Conservation (phyloP, 768 basidiomycete genomes). For the Russula ochroleuca region DNA sequence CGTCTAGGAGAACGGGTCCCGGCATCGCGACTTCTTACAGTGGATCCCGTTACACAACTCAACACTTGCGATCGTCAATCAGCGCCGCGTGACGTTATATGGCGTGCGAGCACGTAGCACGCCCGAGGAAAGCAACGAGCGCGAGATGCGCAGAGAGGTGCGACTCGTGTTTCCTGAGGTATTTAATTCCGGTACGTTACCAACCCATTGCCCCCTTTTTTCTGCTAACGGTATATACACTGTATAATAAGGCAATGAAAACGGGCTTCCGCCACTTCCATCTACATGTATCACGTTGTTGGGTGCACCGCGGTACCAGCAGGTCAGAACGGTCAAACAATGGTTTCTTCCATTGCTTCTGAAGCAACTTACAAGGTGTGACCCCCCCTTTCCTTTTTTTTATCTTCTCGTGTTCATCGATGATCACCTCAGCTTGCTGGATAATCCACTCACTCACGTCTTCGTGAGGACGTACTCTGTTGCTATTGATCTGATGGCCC, state of each 20-base stretch:
- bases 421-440: slow-evolving; percentile 9
- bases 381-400: background rate
- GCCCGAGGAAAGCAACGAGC: slow-evolving; percentile 66
- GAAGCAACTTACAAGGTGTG: slow-evolving; percentile 49
- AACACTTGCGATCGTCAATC: slow-evolving; percentile 55
- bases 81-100: slow-evolving; percentile 66
- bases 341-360: slow-evolving; percentile 74
- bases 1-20: slow-evolving; percentile 46
- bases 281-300: slow-evolving; percentile 45
- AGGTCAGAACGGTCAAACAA: slow-evolving; percentile 61
- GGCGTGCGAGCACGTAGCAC: slow-evolving; percentile 65
- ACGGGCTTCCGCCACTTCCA: slow-evolving; percentile 28
- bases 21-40: slow-evolving; percentile 63
- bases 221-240: background rate
- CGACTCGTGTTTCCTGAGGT: slow-evolving; percentile 58
- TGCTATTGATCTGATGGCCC: slow-evolving; percentile 55
- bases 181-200: slow-evolving; percentile 38
- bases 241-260: background rate
- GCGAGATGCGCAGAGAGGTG: slow-evolving; percentile 67
- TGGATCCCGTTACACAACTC: slow-evolving; percentile 68
- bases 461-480: slow-evolving; percentile 56
- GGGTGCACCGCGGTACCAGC: slow-evolving; percentile 64
- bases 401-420: background rate
- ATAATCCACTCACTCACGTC: slow-evolving; percentile 15
- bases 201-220: background rate